Evolutionary conservation across 208 protist species (phyloP), one percentile per base, ranked within the genome.

Genomic region (Acanthamoeba lenticulata): DNA sequence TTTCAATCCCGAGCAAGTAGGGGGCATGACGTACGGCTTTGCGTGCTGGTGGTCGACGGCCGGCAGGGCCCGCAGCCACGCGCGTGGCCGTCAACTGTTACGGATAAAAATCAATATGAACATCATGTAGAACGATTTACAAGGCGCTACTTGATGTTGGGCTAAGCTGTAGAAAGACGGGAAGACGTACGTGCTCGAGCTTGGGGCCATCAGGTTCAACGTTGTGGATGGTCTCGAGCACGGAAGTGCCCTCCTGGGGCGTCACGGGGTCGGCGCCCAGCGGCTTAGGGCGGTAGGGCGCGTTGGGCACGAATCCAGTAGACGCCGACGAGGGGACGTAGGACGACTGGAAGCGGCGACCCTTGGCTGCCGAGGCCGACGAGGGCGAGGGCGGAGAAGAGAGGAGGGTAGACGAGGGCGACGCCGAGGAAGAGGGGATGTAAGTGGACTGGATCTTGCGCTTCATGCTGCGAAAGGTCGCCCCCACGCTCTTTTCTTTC

Each of bases 201-300:
- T 69, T 69, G 60, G 60, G 60, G 6, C 60, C 60, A 27, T 69
- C 60, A 21, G 60, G 60, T 21, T 69, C 60, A 21, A 69, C 60
- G 60, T 69, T 69, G 60, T 69, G 60, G 60, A 69, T 69, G 60
- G 60, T 69, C 60, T 69, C 60, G 27, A 69, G 60, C 27, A 69
- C 60, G 13, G 60, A 69, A 21, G 60, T 21, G 19, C 60, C 60
- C 60, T 69, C 60, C 60, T 69, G 6, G 45, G 45, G n/a, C 52
- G 21, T 34, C 13, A 27, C 60, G 13, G 60, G 21, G 13, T 69
- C 60, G 60, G 60, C 60, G 27, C 60, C 60, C 13, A 69, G 60
- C 27, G 60, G 60, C 60, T 69, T 69, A 21, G 60, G 60, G 5
- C 60, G 5, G 60, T 69, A 69, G 60, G 60, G 60, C 60, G 60